Evolutionary conservation across 1,284 basidiomycete genomes (phyloP), one percentile per base, ranked within the genome.

Genomic region (Ustilago curta): DNA sequence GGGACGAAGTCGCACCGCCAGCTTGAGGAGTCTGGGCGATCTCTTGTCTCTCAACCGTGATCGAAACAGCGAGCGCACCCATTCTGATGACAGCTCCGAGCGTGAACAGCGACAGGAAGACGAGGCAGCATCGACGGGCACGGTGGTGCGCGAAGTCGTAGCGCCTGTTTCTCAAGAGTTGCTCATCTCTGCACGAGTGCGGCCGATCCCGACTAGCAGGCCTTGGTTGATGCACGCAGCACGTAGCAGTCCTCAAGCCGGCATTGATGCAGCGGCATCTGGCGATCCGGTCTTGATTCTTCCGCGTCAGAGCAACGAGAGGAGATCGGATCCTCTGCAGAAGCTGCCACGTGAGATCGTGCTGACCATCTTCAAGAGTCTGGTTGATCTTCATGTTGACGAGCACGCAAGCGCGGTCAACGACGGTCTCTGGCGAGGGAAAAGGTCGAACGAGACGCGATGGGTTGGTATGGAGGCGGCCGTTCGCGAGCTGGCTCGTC

Each of bases 151-250:
- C 23, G 71, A 74, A 42, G 52, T 60, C 18, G 51, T 74, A 23
- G 47, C 71, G 23, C 66, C 71, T 1, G 49, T 74, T 21, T 61
- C 71, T 8, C 37, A 40, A 6, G 71, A 74, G 48, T 19, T 60
- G 23, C 71, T 74, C 59, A 74, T 74, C 44, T 69, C 71, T 54
- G 66, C 71, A 4, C 61, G 71, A n/a, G 54, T 69, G 31, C 66
- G 57, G 8, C n/a, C 62, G 7, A 31, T 14, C 40, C 23, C 59
- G 8, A 50, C 27, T 0, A 14, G 31, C 21, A 56, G 72, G n/a
- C 72, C 72, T 1, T 50, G 45, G 4, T 29, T 70, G 56, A 65
- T 76, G 72, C 50, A 54, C 12, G 47, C 68, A 4, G 57, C 64
- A 21, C 67, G 48, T 25, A 65, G 68, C 64, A 63, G 56, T 25